Percentiles rank a stretch among this genome's conserved stretches.
Evolutionary conservation across 2,329 filamentous ascomycete genomes (phyloP).

Genomic region (Xylaria polymorpha): DNA sequence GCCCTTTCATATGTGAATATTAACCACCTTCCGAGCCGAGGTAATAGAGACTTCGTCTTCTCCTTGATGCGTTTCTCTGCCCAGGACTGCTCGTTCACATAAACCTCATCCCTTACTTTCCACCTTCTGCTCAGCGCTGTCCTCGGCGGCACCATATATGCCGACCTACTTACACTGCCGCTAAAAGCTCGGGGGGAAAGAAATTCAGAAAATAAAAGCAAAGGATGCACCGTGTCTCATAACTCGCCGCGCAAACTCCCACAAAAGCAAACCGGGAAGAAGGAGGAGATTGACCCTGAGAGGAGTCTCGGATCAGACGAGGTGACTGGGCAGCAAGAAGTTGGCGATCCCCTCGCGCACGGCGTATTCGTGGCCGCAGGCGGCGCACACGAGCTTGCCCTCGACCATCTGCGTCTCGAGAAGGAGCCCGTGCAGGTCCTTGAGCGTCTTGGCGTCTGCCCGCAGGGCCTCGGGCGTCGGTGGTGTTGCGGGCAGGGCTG

Average conservation of each 20-base stretch:
- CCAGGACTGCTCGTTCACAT: neutral
- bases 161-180: too few relatives aligned
- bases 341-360: conserved; percentile 97
- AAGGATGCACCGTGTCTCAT: neutral
- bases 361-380: conserved; percentile 92
- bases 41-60: neutral
- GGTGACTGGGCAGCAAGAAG: conserved; percentile 91
- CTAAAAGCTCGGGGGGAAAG: too few relatives aligned
- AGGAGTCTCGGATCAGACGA: conserved; percentile 68
- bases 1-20: neutral
- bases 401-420: conserved; percentile 91
- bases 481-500: conserved; percentile 72
- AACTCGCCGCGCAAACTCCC: neutral
- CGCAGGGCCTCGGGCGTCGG: conserved; percentile 72
- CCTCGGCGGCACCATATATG: neutral
- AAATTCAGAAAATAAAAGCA: too few relatives aligned
- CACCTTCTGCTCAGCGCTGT: neutral
- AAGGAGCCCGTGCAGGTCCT: conserved; percentile 82
- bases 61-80: neutral
- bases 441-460: conserved; percentile 75
- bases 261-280: neutral
- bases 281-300: neutral
- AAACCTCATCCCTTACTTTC: neutral
- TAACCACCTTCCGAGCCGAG: neutral
- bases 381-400: conserved; percentile 89